Base-by-base conservation (phyloP, 179 eudicot species). In the Silene coronaria region DNA sequence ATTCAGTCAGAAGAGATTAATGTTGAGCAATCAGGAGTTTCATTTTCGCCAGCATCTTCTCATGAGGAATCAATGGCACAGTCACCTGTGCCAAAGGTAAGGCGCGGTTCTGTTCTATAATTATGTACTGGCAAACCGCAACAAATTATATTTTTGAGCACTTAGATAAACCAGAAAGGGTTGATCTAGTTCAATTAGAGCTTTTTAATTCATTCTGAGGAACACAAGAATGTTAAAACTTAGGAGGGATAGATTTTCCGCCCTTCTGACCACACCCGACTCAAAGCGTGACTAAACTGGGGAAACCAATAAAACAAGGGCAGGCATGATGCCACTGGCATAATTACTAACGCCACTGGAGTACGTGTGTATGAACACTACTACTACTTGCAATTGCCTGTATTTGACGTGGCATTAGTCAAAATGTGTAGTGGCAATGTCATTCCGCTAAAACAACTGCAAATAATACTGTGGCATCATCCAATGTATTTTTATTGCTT, bases 31-130 rank as follows among this genome's bases (percentile, higher is more conserved):
- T 85, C 94, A 4, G 84, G 83, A 65, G 86, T 92, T 70, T 83
- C 82, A 61, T 90, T 94, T 83, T 74, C 60, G n/a, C 79, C 87
- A 26, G 57, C 83, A 68, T 79, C 89, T 77, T 83, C 89, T 27
- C 90, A 82, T 75, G 91, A 77, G 68, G 87, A 79, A 73, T 76
- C 80, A 32, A 77, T 82, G 68, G 79, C 86, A 71, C 92, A 84
- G 72, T 67, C 88, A 70, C 88, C 91, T 75, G 85, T 91, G 76
- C 95, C 97, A 14, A 93, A 91, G 91, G 97, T 89, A 70, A 61
- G 21, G 10, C 69, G 6, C 11, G 32, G 23, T 21, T 38, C 27
- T 24, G 0, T 24, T 23, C 28, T 22, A 23, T 24, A 12, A 11
- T 9, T 24, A 11, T 61, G 30, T 61, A 61, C 16, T 24, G 3